These are phyloP conservation scores for Gonapodya prolifera DNA, from an alignment of 192 early-diverging fungal species.

Conservation along the genomic window DNA sequence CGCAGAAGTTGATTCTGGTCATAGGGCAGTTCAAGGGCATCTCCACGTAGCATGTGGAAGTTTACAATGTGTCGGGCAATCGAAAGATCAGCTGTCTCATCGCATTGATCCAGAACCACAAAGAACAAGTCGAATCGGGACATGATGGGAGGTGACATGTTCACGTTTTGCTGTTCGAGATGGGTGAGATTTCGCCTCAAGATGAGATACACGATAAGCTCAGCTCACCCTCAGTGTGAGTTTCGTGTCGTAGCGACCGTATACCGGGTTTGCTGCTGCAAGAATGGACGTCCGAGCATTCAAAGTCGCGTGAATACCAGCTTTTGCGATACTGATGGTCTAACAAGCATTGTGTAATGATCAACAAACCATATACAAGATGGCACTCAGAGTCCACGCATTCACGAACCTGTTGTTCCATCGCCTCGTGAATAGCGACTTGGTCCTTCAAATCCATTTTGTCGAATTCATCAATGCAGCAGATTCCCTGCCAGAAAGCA, in stretches of 20 bases:
- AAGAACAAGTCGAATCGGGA: slow-evolving; percentile 98
- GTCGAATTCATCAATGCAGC: slow-evolving; percentile 98
- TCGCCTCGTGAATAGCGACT: slow-evolving; percentile 99
- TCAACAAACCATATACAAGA: neutral
- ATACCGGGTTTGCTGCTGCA: slow-evolving; percentile 92
- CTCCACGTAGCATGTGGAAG: slow-evolving; percentile 57
- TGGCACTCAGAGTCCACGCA: no score
- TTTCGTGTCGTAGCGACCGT: slow-evolving; percentile 90
- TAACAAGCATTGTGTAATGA: neutral
- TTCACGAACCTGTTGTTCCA: slow-evolving; percentile 99
- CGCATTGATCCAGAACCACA: slow-evolving; percentile 88
- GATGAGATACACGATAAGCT: neutral
- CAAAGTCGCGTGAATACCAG: slow-evolving; percentile 87
- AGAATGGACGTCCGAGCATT: slow-evolving; percentile 91
- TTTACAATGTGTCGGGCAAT: slow-evolving; percentile 86
- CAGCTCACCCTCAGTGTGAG: slow-evolving; percentile 64
- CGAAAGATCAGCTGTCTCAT: slow-evolving; percentile 73
- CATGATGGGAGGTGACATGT: slow-evolving; percentile 94
- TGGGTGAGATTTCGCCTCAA: neutral
- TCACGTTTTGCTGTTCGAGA: slow-evolving; percentile 72
- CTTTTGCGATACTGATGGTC: slow-evolving; percentile 92
- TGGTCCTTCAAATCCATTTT: slow-evolving; percentile 96
- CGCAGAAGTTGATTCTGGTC: slow-evolving; percentile 59
- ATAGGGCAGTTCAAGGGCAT: slow-evolving; percentile 60
- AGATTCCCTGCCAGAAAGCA: slow-evolving; percentile 75